Percentiles rank a stretch among this genome's conserved stretches.
These are phyloP conservation scores for Thyridium curvatum DNA, from an alignment of 2,329 filamentous ascomycete genomes.

Conservation along the genomic window DNA sequence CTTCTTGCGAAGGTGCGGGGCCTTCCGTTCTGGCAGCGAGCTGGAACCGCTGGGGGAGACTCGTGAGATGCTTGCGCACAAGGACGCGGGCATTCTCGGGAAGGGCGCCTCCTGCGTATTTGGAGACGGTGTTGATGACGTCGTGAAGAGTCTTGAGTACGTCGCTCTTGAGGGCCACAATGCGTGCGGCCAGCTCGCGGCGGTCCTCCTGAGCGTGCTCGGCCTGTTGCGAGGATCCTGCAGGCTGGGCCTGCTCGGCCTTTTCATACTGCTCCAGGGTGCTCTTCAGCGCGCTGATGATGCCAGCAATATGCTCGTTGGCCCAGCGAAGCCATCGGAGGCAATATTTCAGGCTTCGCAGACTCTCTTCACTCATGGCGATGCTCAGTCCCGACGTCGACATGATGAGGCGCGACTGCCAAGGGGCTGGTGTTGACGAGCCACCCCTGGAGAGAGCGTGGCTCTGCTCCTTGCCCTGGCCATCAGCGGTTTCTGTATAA, in stretches of 20 bases:
- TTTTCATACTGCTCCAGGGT: slow-evolving; percentile 77
- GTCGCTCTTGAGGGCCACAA: slow-evolving; percentile 62
- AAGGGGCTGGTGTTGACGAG: slow-evolving; percentile 31
- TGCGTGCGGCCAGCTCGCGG: slow-evolving; percentile 50
- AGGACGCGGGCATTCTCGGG: slow-evolving; percentile 82
- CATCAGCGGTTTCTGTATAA: slow-evolving; percentile 55
- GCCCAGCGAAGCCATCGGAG: slow-evolving; percentile 74
- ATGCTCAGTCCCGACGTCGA: slow-evolving; percentile 87
- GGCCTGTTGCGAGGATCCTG: slow-evolving; percentile 9
- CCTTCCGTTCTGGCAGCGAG: slow-evolving; percentile 4
- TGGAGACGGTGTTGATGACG: slow-evolving; percentile 79
- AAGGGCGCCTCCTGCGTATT: slow-evolving; percentile 83
- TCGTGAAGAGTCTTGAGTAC: slow-evolving; percentile 74
- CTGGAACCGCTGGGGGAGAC: slow-evolving; percentile 70
- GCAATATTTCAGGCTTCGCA: slow-evolving; percentile 80
- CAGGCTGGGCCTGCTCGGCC: slow-evolving; percentile 16
- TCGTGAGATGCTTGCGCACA: slow-evolving; percentile 77
- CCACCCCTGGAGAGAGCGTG: background rate
- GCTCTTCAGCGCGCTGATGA: slow-evolving; percentile 67
- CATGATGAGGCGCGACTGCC: slow-evolving; percentile 81
- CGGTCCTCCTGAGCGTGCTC: slow-evolving; percentile 31
- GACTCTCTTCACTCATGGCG: slow-evolving; percentile 83
- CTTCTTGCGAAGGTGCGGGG: background rate
- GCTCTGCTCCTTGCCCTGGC: slow-evolving; percentile 8
- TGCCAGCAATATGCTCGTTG: slow-evolving; percentile 71